Evolutionary conservation across 2,329 filamentous ascomycete genomes (phyloP), one percentile per base, ranked within the genome.

Genomic region (Nemania serpens): DNA sequence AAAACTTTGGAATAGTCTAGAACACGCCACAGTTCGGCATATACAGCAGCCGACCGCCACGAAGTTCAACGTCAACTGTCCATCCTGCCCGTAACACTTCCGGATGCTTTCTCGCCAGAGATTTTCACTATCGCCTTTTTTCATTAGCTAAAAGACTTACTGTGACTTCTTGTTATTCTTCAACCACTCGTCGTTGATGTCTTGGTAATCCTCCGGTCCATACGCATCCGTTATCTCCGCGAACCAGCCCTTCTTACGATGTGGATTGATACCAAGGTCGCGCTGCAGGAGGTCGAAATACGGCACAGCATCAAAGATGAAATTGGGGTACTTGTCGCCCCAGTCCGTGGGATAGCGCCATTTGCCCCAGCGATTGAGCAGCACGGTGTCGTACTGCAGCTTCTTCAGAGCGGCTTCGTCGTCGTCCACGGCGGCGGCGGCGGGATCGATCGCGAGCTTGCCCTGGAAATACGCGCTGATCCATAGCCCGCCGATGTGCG

Each of bases 221-320:
- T 89, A 89, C 1, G 85, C 79, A 50, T 80, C 73, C 58, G 81
- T 82, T 33, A 82, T 77, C 68, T 88, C 86, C 1, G 75, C 75
- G 53, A 81, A 68, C 69, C 75, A 78, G 0, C 83, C 80, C 58
- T 79, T 74, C 76, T 89, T 89, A 36, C 85, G 76, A 65, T 82
- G 78, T 13, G 77, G 76, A 17, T 80, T 76, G 56, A 93, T 73
- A 0, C 85, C 88, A 58, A 93, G 68, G 72, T 94, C 90, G 4
- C 77, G 75, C 61, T 91, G 71, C 70, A 94, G 72, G 69, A 88
- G 69, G 73, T 93, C 90, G 17, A 91, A 72, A 60, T 92, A 95
- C 3, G 89, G 89, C 55, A 94, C 72, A 0, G 83, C 83, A 73
- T 95, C 91, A 69, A 94, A 93, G 17, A 91, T 87, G 65, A 93